Evolutionary conservation across 1,139 yeast species (phyloP).

Genomic region (Casaregolazyma lundiana): DNA sequence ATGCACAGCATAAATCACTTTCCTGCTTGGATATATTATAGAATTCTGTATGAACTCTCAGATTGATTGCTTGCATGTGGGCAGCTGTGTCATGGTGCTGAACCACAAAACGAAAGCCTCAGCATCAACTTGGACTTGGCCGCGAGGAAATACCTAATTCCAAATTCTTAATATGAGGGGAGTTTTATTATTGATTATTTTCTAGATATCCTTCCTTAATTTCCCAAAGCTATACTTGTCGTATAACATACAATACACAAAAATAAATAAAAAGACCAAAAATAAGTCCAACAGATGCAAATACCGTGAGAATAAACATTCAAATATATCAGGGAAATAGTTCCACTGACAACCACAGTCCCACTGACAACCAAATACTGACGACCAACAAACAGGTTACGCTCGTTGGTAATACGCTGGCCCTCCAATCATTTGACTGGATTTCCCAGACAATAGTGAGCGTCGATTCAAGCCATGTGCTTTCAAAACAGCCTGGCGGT

Average conservation of each 20-base stretch:
- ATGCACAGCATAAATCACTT: no score
- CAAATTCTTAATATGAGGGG: background rate
- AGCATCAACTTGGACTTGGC: no score
- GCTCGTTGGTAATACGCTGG: constrained; percentile 5
- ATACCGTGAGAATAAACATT: background rate
- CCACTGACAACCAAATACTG: constrained; percentile 8
- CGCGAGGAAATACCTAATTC: background rate
- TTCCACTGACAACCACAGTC: no score
- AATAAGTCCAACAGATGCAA: constrained; percentile 5
- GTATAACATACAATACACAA: constrained; percentile 7
- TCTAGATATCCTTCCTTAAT: background rate
- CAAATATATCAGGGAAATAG: constrained; percentile 7
- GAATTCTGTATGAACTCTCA: no score
- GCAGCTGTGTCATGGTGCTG: no score
- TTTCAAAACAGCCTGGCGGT: constrained; percentile 28
- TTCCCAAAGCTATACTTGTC: background rate
- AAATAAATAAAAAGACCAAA: constrained; percentile 9
- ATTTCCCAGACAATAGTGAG: constrained; percentile 47
- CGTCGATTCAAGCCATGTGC: constrained; percentile 39
- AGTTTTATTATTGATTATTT: constrained; percentile 3
- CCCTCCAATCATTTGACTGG: constrained; percentile 46
- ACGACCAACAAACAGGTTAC: no score
- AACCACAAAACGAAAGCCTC: no score
- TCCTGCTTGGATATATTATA: no score
- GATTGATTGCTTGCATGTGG: no score